Evolutionary conservation across 805 yeast genomes (phyloP), one percentile per base, ranked within the genome.

Genomic region (Saccharomycopsis guyanensis): DNA sequence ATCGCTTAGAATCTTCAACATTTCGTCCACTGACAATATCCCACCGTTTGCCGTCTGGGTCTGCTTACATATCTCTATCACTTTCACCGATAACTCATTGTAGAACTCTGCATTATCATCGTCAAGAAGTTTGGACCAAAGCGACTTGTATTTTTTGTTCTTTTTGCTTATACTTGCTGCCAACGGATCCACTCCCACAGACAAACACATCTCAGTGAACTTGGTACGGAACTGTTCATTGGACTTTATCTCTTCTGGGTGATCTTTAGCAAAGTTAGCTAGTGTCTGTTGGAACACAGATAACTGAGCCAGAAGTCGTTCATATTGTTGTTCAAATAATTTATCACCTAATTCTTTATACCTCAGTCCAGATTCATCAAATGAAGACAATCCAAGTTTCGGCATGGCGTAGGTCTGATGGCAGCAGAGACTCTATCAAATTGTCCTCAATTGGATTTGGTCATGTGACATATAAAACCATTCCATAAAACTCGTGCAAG

Each of bases 101-200:
- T 72, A 71, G 54, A 74, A 82, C 55, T 82, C 88, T 4, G 67
- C 68, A 7, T 59, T 58, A 33, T 63, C 67, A 13, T 56, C 58
- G 18, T 66, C 63, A 27, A 58, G 57, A 13, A 57, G 53, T 41
- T 57, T 61, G 12, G 72, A 58, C 59, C 66, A 66, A 20, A 64
- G 50, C 6, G 67, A 61, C 13, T 59, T 61, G 40, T 54, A 47
- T 16, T 60, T 51, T 2, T n/a, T 40, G 5, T 62, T 57, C 32
- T 60, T 59, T 37, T 62, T 60, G 46, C 46, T 63, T 64, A n/a
- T 66, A 46, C 49, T 61, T 44, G 60, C 57, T n/a, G 69, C 68
- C 23, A 89, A 60, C 0, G 96, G 93, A 59, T 89, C 96, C 16
- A 88, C 80, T 1, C 96, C 96, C 24, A 88, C 80, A 54, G 80